Evolutionary conservation across 2,329 filamentous ascomycete species (phyloP), one percentile per base, ranked within the genome.

Genomic region (Lachnellula arida): DNA sequence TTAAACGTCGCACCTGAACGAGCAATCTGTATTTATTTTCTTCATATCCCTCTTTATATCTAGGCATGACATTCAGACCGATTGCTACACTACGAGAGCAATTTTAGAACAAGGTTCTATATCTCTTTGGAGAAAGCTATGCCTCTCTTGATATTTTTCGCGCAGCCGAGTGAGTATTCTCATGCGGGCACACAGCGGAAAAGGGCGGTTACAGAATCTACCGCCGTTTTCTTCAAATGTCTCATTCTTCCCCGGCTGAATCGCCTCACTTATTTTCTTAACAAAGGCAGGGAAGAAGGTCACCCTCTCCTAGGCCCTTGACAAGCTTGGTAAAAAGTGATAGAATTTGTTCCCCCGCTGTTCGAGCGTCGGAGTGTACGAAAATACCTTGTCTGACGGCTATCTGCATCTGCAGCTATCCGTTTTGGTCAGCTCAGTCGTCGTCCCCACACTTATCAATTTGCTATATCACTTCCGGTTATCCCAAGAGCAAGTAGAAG

Each of bases 331-430:
- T 54, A 39, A 35, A 54, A 56, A 49, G 32, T 57, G 59, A 61
- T 51, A 58, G 53, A 57, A 50, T 25, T 55, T 43, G 12, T 51
- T 42, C 40, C 25, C 54, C 54, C 40, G 44, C 54, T n/a, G 43
- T 42, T 46, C 19, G 43, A 35, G 23, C 40, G 47, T 58, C 51
- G 44, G 53, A 48, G 39, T 35, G 49, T 50, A 56, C 55, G 35
- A 51, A 34, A 25, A 52, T 39, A 49, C 48, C 49, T 53, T 52
- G 42, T 42, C 28, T 32, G 11, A 58, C 58, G 60, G 59, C 54
- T 58, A 37, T 59, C 53, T 53, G 57, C 58, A 58, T 40, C 58
- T 63, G 60, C 59, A 59, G 43, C 57, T 59, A 47, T 56, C 62
- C 62, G 50, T 53, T 57, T 60, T 46, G 35, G 53, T 60, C 59